phyloP scores from a whole-genome alignment of 2,329 filamentous ascomycete genomes.

The Colletotrichum nymphaeae region DNA sequence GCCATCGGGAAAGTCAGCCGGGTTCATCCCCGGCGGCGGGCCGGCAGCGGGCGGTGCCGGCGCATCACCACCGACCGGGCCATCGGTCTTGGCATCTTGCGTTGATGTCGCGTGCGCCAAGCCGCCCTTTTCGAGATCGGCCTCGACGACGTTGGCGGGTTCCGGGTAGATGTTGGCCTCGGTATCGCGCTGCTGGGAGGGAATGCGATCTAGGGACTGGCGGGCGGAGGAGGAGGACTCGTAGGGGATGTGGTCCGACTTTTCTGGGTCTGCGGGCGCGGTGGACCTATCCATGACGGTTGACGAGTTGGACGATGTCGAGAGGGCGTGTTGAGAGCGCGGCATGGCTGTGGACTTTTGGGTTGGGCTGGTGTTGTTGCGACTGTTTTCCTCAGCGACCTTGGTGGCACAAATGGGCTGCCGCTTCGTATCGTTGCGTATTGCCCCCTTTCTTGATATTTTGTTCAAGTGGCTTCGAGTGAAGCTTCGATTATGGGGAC shows the following conservation, averaged over 20 bases:
- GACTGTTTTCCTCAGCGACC: not conserved
- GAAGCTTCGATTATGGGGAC: not conserved
- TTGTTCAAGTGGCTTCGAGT: not conserved
- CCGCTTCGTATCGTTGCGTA: not conserved
- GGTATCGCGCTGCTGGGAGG: slow-evolving; percentile 46
- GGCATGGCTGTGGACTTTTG: not conserved
- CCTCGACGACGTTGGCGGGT: slow-evolving; percentile 42
- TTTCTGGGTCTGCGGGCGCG: slow-evolving; percentile 25
- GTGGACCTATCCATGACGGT: slow-evolving; percentile 27
- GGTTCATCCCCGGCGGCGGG: slow-evolving; percentile 44
- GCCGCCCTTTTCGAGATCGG: slow-evolving; percentile 49
- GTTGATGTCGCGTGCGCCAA: slow-evolving; percentile 23
- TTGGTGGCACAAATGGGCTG: not conserved
- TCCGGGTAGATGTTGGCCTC: slow-evolving; percentile 49
- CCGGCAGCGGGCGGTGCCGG: slow-evolving; percentile 23
- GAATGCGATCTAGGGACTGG: slow-evolving; percentile 42
- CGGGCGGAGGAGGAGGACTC: slow-evolving; percentile 22
- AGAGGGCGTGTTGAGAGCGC: slow-evolving; percentile 15
- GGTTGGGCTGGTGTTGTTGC: not conserved
- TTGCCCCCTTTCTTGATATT: no score
- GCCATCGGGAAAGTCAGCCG: slow-evolving; percentile 69
- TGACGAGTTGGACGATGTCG: slow-evolving; percentile 36
- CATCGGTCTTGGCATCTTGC: slow-evolving; percentile 34
- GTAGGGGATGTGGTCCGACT: slow-evolving; percentile 36
- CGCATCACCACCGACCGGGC: not conserved